Percentiles rank a stretch among this genome's conserved stretches.
Evolutionary conservation across 2,329 filamentous ascomycete species (phyloP).

Genomic region (Scytalidium sp.): DNA sequence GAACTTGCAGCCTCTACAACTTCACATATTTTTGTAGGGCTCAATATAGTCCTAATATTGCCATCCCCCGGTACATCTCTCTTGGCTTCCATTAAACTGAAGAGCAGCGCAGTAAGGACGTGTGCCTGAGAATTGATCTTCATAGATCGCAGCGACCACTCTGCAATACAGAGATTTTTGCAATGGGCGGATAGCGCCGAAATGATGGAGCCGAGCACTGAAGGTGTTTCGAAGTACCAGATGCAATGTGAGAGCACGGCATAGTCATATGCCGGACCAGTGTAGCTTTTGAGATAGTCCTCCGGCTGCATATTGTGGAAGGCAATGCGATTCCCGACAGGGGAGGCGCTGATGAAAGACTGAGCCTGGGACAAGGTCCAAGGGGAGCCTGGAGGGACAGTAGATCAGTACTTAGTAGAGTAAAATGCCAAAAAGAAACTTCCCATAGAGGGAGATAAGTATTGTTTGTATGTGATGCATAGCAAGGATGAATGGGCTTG

Average conservation of each 20-base stretch:
- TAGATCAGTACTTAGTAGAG: background rate
- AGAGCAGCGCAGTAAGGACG: slow-evolving; percentile 47
- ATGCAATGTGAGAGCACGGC: slow-evolving; percentile 48
- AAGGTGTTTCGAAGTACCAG: slow-evolving; percentile 48
- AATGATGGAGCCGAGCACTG: slow-evolving; percentile 34
- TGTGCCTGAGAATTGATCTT: slow-evolving; percentile 40
- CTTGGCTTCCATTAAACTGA: slow-evolving; percentile 40
- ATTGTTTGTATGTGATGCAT: no score
- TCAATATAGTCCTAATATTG: slow-evolving; percentile 47
- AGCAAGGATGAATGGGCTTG: no score
- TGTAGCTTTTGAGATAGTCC: slow-evolving; percentile 29
- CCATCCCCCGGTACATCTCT: slow-evolving; percentile 32
- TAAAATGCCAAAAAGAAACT: no score
- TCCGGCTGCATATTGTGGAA: slow-evolving; percentile 38
- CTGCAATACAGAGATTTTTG: slow-evolving; percentile 39
- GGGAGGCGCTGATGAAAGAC: slow-evolving; percentile 35
- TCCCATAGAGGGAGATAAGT: no score
- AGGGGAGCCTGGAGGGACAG: slow-evolving; percentile 33
- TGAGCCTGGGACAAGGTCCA: slow-evolving; percentile 49
- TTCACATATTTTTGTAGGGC: slow-evolving; percentile 36
- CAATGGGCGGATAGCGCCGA: slow-evolving; percentile 30
- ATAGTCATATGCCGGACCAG: slow-evolving; percentile 35
- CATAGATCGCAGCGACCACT: slow-evolving; percentile 42
- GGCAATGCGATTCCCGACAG: slow-evolving; percentile 38
- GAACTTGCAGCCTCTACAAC: slow-evolving; percentile 28